Percentiles rank a stretch among this genome's conserved stretches.
These are phyloP conservation scores for Fraxinus xanthoxyloides DNA, from an alignment of 305 asterid species.

Conservation along the genomic window DNA sequence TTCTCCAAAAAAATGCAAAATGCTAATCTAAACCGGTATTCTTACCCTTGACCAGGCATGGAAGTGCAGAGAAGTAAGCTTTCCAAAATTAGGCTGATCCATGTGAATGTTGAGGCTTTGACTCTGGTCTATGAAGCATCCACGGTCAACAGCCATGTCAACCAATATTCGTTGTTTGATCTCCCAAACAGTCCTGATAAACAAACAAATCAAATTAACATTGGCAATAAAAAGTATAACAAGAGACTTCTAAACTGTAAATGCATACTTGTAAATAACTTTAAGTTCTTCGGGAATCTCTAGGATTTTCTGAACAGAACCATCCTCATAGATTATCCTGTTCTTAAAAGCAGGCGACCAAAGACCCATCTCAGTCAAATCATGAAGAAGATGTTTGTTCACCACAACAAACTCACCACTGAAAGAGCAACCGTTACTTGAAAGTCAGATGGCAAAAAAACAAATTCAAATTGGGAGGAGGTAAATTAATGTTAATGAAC, in stretches of 20 bases:
- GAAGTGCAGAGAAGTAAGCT: constrained; percentile 84
- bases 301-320: constrained; percentile 68
- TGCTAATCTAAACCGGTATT: too few species aligned
- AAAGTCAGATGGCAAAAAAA: constrained; percentile 15
- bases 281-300: constrained; percentile 76
- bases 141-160: constrained; percentile 97
- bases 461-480: background rate
- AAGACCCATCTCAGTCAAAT: constrained; percentile 88
- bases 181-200: constrained; percentile 89
- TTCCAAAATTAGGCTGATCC: constrained; percentile 84
- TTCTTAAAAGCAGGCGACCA: constrained; percentile 87
- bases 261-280: constrained; percentile 82
- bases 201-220: background rate
- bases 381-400: constrained; percentile 92
- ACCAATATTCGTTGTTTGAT: constrained; percentile 79
- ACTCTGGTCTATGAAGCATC: constrained; percentile 89
- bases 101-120: constrained; percentile 91
- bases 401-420: constrained; percentile 98
- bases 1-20: background rate
- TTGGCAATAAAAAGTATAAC: background rate
- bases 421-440: background rate
- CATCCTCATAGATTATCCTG: constrained; percentile 73
- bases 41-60: constrained; percentile 81
- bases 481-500: background rate
- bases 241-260: too few species aligned